These are phyloP conservation scores for Xerocomus minutiporus DNA, from an alignment of 1,284 basidiomycete genomes.

Conservation along the genomic window DNA sequence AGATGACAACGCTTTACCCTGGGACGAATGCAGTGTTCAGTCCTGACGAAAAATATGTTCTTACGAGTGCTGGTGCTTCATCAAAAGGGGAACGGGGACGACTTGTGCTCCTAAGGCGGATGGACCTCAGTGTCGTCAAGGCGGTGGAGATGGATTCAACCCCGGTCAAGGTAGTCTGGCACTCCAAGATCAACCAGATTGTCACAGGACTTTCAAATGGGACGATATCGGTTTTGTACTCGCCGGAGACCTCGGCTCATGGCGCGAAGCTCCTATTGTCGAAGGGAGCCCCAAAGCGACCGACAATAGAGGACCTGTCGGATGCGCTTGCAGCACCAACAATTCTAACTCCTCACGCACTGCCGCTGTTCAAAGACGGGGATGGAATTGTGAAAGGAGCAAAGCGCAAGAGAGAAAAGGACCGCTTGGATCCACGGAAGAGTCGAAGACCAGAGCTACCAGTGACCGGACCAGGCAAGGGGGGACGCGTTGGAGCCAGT, in stretches of 20 bases:
- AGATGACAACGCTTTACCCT: conserved; percentile 77
- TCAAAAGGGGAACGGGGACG: conserved; percentile 65
- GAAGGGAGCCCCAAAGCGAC: conserved; percentile 68
- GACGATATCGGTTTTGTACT: conserved; percentile 85
- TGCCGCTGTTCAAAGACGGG: conserved; percentile 86
- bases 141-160: conserved; percentile 65
- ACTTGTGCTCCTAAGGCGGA: conserved; percentile 70
- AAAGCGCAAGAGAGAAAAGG: conserved; percentile 85
- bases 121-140: conserved; percentile 64
- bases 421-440: conserved; percentile 84
- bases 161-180: conserved; percentile 88
- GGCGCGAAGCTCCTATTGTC: conserved; percentile 87
- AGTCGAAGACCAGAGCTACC: conserved; percentile 89
- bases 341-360: conserved; percentile 85
- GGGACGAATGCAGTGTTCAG: conserved; percentile 92
- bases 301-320: conserved; percentile 79
- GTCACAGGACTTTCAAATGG: conserved; percentile 86
- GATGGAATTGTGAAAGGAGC: conserved; percentile 64
- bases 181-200: conserved; percentile 98
- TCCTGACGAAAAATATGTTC: conserved; percentile 81
- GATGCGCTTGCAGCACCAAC: conserved; percentile 75
- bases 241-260: conserved; percentile 79
- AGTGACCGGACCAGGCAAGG: conserved; percentile 84
- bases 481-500: conserved; percentile 91
- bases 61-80: conserved; percentile 74